A percentile compares a stretch with the other conserved stretches of the same genome.
These are phyloP conservation scores for Phytopythium kandeliae DNA, from an alignment of 352 stramenopile species.

Conservation along the genomic window DNA sequence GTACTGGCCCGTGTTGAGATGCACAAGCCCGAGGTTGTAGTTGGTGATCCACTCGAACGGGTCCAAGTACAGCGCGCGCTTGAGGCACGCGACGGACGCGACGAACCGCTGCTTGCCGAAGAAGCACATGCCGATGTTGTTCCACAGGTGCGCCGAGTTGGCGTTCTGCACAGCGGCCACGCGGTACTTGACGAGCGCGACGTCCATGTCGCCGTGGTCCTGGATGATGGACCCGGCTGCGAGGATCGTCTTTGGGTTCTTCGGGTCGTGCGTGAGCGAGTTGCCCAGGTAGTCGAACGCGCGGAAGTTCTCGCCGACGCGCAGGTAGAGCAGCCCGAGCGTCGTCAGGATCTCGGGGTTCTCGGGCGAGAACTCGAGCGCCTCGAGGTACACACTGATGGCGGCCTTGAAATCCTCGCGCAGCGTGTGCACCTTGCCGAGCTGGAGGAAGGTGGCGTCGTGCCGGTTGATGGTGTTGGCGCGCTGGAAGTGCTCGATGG, in stretches of 20 bases:
- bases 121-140: constrained; percentile 96
- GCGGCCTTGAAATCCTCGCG: constrained; percentile 84
- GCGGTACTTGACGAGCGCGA: constrained; percentile 93
- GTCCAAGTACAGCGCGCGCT: constrained; percentile 89
- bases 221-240: constrained; percentile 92
- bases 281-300: constrained; percentile 94
- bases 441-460: constrained; percentile 89
- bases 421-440: constrained; percentile 85
- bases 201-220: constrained; percentile 92
- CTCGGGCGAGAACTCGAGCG: constrained; percentile 91
- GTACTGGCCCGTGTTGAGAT: constrained; percentile 90
- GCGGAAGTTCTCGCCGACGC: constrained; percentile 86
- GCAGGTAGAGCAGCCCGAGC: constrained; percentile 87
- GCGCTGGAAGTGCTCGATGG: constrained; percentile 84
- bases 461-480: constrained; percentile 91
- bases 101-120: constrained; percentile 89
- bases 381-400: constrained; percentile 88
- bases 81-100: constrained; percentile 87
- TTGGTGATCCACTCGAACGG: constrained; percentile 95
- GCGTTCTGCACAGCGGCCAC: constrained; percentile 89
- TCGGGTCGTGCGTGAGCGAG: constrained; percentile 88
- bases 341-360: constrained; percentile 91
- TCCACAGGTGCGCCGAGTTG: constrained; percentile 92
- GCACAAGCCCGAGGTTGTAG: constrained; percentile 93
- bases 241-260: constrained; percentile 90